Percentiles rank a stretch among this genome's conserved stretches.
Evolutionary conservation across 345 rosid species (phyloP).

Genomic region (Gossypioides kirkii): DNA sequence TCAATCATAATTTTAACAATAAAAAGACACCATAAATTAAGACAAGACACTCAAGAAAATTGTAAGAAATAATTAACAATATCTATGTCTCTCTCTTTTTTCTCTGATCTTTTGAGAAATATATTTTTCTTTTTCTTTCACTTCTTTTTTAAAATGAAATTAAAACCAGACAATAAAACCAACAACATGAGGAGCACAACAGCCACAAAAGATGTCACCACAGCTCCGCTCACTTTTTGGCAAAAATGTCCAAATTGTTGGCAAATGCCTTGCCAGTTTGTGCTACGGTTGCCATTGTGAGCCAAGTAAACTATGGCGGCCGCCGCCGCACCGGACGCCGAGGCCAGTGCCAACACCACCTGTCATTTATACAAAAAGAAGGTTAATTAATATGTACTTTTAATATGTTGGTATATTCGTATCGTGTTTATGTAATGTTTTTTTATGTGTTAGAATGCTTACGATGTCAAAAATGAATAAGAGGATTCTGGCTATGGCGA

Average conservation of each 20-base stretch:
- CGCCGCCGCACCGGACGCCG: slow-evolving; percentile 58
- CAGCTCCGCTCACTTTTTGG: slow-evolving; percentile 71
- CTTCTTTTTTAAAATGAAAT: slow-evolving; percentile 38
- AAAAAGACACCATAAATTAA: background rate
- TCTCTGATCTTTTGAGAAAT: background rate
- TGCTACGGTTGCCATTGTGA: slow-evolving; percentile 70
- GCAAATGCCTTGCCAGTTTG: slow-evolving; percentile 81
- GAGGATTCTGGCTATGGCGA: slow-evolving; percentile 47
- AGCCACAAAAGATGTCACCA: slow-evolving; percentile 58
- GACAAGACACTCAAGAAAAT: background rate
- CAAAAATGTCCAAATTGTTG: slow-evolving; percentile 84
- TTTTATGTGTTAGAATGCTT: background rate
- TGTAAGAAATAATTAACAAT: background rate
- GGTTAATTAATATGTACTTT: background rate
- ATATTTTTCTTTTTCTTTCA: background rate
- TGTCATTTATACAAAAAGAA: slow-evolving; percentile 13
- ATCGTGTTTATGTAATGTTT: background rate
- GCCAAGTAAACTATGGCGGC: slow-evolving; percentile 77
- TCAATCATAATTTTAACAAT: background rate
- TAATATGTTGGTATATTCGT: background rate
- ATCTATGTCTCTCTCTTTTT: background rate
- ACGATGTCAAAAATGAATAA: slow-evolving; percentile 69
- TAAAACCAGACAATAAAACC: slow-evolving; percentile 55
- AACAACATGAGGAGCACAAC: slow-evolving; percentile 41
- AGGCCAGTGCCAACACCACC: slow-evolving; percentile 55